Evolutionary conservation across 2,329 filamentous ascomycete genomes (phyloP).

Genomic region (Colletotrichum cereale): DNA sequence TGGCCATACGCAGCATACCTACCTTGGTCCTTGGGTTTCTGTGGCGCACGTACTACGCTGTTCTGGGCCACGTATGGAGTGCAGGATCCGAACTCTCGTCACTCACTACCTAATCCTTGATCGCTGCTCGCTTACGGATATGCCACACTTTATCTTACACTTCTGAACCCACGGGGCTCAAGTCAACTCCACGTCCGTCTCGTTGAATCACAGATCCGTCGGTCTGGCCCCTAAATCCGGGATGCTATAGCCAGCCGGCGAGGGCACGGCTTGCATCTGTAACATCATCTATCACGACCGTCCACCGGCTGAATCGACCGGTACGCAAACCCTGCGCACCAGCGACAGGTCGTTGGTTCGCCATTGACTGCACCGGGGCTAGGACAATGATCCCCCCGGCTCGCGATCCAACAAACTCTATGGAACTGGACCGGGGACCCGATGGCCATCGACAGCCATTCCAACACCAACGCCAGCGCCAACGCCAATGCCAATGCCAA

Average conservation of each 20-base stretch:
- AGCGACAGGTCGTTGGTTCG: background rate
- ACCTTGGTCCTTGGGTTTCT: background rate
- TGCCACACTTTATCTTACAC: constrained; percentile 20
- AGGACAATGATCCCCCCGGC: background rate
- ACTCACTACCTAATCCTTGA: constrained; percentile 18
- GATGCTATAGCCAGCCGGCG: constrained; percentile 29
- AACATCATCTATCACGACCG: constrained; percentile 7
- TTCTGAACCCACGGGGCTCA: constrained; percentile 11
- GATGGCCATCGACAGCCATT: background rate
- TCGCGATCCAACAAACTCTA: background rate
- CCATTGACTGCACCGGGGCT: background rate
- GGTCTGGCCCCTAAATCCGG: constrained; percentile 10
- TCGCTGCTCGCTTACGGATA: constrained; percentile 20
- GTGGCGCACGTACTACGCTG: background rate
- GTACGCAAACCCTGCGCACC: background rate
- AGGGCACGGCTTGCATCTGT: constrained; percentile 7
- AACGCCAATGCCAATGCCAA: constrained; percentile 14
- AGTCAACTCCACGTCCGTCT: constrained; percentile 34
- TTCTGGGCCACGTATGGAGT: background rate
- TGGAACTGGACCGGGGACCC: background rate
- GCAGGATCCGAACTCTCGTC: background rate
- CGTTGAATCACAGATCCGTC: constrained; percentile 25
- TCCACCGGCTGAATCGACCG: background rate
- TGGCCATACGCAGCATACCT: no score
- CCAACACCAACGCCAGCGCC: background rate